A percentile compares a stretch with the other conserved stretches of the same genome.
Evolutionary conservation across 306 rosid genomes (phyloP).

Genomic region (Trifolium fragiferum): DNA sequence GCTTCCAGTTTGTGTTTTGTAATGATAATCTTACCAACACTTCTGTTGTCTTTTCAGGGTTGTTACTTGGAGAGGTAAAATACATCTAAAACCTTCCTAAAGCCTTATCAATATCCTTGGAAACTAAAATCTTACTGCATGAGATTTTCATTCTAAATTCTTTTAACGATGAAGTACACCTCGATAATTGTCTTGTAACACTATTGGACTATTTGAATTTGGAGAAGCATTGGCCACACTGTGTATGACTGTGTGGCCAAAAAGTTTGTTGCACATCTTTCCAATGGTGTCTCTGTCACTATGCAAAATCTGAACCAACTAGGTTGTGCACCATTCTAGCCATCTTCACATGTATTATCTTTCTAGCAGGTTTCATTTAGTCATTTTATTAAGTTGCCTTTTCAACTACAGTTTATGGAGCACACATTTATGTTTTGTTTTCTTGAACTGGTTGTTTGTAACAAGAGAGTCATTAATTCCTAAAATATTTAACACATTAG

Average conservation of each 20-base stretch:
- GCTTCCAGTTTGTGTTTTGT: constrained; percentile 16
- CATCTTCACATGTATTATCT: background rate
- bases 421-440: background rate
- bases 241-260: background rate
- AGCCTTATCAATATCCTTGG: background rate
- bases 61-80: background rate
- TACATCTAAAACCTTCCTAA: constrained; percentile 1
- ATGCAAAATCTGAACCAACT: constrained; percentile 16
- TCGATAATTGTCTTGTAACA: background rate
- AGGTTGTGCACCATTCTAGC: background rate
- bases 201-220: constrained; percentile 18
- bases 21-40: background rate
- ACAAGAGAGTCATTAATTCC: background rate
- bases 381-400: constrained; percentile 2
- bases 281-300: background rate
- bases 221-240: background rate
- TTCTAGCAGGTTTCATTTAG: background rate
- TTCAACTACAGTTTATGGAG: background rate
- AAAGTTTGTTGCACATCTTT: background rate
- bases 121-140: background rate
- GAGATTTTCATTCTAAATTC: background rate
- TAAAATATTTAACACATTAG: background rate
- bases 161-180: constrained; percentile 6
- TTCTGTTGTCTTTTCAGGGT: background rate
- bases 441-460: background rate